A percentile compares a stretch with the other conserved stretches of the same genome.
These are phyloP conservation scores for Penicillium tannophilum DNA, from an alignment of 495 filamentous ascomycete species.

Conservation along the genomic window DNA sequence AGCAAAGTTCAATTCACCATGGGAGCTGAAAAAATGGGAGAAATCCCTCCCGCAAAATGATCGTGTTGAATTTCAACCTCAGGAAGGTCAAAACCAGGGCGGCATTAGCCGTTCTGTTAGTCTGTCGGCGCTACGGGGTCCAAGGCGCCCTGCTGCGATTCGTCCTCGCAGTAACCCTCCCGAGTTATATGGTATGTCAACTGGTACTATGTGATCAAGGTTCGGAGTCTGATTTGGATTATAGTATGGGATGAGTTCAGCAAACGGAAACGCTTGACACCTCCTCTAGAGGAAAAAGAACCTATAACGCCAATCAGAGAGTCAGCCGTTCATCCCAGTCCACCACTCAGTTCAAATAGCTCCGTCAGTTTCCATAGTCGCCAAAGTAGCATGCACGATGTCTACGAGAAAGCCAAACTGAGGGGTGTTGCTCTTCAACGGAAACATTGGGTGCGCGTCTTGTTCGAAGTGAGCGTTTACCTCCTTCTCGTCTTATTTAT, in stretches of 20 bases:
- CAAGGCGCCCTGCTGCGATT: conserved; percentile 13
- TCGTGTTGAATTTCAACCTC: conserved; percentile 13
- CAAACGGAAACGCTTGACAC: not conserved
- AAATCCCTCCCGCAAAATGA: conserved; percentile 26
- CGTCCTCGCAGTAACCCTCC: conserved; percentile 24
- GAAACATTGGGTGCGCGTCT: conserved; percentile 33
- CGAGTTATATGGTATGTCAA: conserved; percentile 19
- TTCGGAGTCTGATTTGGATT: not conserved
- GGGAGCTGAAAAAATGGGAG: conserved; percentile 26
- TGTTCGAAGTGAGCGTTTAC: conserved; percentile 43
- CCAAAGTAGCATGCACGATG: conserved; percentile 21
- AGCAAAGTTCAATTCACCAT: conserved; percentile 29
- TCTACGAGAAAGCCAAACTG: conserved; percentile 30
- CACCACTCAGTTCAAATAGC: conserved; percentile 7
- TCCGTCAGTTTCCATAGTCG: conserved; percentile 11
- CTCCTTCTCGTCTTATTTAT: conserved; percentile 31
- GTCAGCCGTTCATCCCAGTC: conserved; percentile 10
- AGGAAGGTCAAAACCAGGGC: conserved; percentile 6
- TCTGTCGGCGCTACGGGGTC: conserved; percentile 19
- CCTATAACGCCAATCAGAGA: conserved; percentile 23
- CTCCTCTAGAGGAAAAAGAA: conserved; percentile 14
- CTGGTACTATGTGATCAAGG: not conserved
- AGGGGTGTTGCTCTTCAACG: conserved; percentile 35
- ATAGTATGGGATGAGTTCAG: conserved; percentile 12
- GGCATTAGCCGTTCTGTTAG: conserved; percentile 20